phyloP scores from a whole-genome alignment of 2,329 filamentous ascomycete genomes.

The Paracorniculantispora psalliotae region DNA sequence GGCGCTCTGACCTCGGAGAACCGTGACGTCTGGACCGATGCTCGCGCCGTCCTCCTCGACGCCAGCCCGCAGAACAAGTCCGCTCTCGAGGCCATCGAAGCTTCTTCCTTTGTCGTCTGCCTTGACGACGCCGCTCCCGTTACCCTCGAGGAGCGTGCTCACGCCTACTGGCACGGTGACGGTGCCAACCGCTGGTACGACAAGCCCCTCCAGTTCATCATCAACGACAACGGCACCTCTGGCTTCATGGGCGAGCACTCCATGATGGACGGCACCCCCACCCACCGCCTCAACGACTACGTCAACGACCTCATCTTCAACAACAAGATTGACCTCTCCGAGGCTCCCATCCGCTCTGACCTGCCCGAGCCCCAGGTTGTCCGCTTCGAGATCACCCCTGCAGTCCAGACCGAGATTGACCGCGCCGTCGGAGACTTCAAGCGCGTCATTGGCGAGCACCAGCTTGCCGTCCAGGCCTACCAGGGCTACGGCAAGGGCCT shows the following conservation, averaged over 20 bases:
- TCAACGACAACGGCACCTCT: slow-evolving; percentile 96
- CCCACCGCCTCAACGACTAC: slow-evolving; percentile 93
- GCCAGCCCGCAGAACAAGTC: slow-evolving; percentile 75
- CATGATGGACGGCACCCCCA: slow-evolving; percentile 99
- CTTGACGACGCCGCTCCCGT: slow-evolving; percentile 88
- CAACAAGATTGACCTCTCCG: slow-evolving; percentile 87
- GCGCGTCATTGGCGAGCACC: slow-evolving; percentile 76
- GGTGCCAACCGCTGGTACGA: slow-evolving; percentile 95
- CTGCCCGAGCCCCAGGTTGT: slow-evolving; percentile 76
- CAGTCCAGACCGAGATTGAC: slow-evolving; percentile 72
- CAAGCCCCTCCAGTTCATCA: slow-evolving; percentile 95
- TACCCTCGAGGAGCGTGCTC: slow-evolving; percentile 90
- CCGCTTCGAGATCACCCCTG: slow-evolving; percentile 70
- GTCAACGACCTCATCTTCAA: slow-evolving; percentile 87
- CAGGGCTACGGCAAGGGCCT: slow-evolving; percentile 96
- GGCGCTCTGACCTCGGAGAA: slow-evolving; percentile 87
- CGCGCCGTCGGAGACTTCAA: slow-evolving; percentile 74
- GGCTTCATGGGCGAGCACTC: slow-evolving; percentile 98
- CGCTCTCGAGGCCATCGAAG: slow-evolving; percentile 75
- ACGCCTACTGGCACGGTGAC: slow-evolving; percentile 97
- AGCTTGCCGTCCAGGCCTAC: slow-evolving; percentile 90
- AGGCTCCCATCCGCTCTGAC: slow-evolving; percentile 71
- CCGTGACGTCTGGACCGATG: slow-evolving; percentile 87
- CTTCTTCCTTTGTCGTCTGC: slow-evolving; percentile 85
- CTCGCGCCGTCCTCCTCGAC: slow-evolving; percentile 68